Evolutionary conservation across 306 rosid genomes (phyloP).

Genomic region (Gastrolobium bilobum): DNA sequence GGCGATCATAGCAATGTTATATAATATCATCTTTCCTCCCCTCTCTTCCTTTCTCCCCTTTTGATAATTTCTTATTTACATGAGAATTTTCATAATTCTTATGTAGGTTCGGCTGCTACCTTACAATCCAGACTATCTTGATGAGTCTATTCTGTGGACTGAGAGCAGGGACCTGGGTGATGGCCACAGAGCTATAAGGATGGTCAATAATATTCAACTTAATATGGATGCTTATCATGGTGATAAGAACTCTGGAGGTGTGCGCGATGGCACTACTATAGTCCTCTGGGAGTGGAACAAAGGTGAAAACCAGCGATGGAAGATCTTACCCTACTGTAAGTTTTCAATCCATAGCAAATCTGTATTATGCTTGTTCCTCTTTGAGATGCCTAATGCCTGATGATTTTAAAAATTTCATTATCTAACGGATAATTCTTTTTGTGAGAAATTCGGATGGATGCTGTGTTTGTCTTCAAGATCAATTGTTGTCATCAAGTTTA

Average conservation of each 20-base stretch:
- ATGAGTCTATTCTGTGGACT: constrained; percentile 85
- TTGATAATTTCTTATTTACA: not conserved
- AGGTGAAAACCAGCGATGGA: constrained; percentile 89
- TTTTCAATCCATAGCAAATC: constrained; percentile 21
- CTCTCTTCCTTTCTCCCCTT: not conserved
- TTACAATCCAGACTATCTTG: constrained; percentile 69
- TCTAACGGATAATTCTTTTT: not conserved
- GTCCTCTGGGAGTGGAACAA: constrained; percentile 85
- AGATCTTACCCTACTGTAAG: constrained; percentile 78
- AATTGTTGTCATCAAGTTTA: not conserved
- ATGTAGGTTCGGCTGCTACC: constrained; percentile 73
- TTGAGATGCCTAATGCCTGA: constrained; percentile 12
- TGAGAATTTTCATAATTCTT: constrained; percentile 10
- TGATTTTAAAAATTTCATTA: not conserved
- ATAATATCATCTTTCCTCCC: not conserved
- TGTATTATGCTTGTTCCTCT: constrained; percentile 1
- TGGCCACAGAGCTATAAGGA: constrained; percentile 75
- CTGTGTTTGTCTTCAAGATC: not conserved
- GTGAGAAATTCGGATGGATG: not conserved
- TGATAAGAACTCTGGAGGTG: constrained; percentile 83
- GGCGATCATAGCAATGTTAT: constrained; percentile 3
- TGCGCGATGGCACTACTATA: constrained; percentile 78
- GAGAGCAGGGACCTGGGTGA: constrained; percentile 76
- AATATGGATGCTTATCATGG: constrained; percentile 88
- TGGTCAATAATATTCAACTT: constrained; percentile 82